A percentile compares a stretch with the other conserved stretches of the same genome.
Conservation (phyloP, 306 rosid genomes). For the Medicago arabica region DNA sequence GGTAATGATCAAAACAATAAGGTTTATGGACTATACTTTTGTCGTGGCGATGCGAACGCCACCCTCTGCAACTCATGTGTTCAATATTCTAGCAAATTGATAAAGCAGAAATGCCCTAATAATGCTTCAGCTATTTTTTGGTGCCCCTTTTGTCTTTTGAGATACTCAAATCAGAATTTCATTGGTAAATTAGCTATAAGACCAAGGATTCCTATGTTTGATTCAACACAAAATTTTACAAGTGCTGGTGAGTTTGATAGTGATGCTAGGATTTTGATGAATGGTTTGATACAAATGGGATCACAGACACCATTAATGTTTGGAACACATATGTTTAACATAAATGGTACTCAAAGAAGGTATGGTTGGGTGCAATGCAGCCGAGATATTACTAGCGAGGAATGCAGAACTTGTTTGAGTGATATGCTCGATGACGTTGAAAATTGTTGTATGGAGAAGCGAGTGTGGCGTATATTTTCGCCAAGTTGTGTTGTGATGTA, state of each 20-base stretch:
- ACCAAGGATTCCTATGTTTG: constrained; percentile 52
- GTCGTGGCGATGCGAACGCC: constrained; percentile 44
- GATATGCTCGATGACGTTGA: constrained; percentile 49
- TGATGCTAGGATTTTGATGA: constrained; percentile 54
- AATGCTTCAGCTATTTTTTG: constrained; percentile 48
- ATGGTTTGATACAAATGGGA: constrained; percentile 48
- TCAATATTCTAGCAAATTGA: constrained; percentile 42
- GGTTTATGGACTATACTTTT: constrained; percentile 50
- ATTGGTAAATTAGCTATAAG: constrained; percentile 28
- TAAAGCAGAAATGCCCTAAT: constrained; percentile 47
- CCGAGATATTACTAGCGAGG: constrained; percentile 49
- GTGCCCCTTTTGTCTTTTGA: constrained; percentile 50
- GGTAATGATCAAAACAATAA: constrained; percentile 21
- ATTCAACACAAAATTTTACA: constrained; percentile 39
- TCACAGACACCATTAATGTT: constrained; percentile 38
- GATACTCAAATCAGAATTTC: constrained; percentile 50
- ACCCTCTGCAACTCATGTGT: constrained; percentile 47
- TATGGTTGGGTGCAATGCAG: constrained; percentile 58
- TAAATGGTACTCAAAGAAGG: constrained; percentile 56
- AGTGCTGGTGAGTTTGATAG: constrained; percentile 55
- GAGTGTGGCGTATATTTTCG: constrained; percentile 52
- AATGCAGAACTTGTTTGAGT: constrained; percentile 54
- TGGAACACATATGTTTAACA: constrained; percentile 55
- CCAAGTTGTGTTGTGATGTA: constrained; percentile 55
- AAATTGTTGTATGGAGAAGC: constrained; percentile 45